Base-by-base conservation (phyloP, 768 basidiomycete genomes). In the Calocybe gangraenosa region DNA sequence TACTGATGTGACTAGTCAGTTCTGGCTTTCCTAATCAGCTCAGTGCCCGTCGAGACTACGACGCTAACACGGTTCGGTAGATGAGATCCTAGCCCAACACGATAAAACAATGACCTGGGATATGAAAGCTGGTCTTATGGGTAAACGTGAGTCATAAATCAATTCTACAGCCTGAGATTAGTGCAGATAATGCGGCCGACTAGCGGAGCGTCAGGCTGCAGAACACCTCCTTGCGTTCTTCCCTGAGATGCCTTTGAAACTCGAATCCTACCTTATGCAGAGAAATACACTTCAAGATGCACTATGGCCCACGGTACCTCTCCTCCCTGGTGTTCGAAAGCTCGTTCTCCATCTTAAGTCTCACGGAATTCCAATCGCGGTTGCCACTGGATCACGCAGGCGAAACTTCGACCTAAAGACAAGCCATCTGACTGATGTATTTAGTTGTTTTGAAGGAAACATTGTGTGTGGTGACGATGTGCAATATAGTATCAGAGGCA, bases 71-170 rank as follows among this genome's bases (percentile, higher is more conserved):
- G 17, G 21, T 14, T 49, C 37, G 15, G 32, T 42, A 86, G 88
- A 92, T 66, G 73, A 79, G 20, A 82, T 91, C 40, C 77, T 94
- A 15, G 78, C 71, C 14, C 72, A 69, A 9, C 82, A 84, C 56
- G 88, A 87, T 20, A 82, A 80, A 49, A 65, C 77, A 50, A 87
- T 92, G 84, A 87, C 86, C 2, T 91, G 88, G 88, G 83, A 87
- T 46, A 88, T 92, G 46, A 91, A 92, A 58, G 82, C 86, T n/a
- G 86, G 84, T 0, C 77, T 86, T 46, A 92, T 92, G 90, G 90
- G 90, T 44, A 87, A 85, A 70, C 78, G 89, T 88, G 44, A 53
- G 70, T 43, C 31, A 19, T 8, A 38, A 7, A 22, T 33, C 37
- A 9, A 20, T 17, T 44, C 11, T 28, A 5, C 22, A 17, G 11